Evolutionary conservation across 441 rosid species (phyloP).

Genomic region (Gossypium armourianum): DNA sequence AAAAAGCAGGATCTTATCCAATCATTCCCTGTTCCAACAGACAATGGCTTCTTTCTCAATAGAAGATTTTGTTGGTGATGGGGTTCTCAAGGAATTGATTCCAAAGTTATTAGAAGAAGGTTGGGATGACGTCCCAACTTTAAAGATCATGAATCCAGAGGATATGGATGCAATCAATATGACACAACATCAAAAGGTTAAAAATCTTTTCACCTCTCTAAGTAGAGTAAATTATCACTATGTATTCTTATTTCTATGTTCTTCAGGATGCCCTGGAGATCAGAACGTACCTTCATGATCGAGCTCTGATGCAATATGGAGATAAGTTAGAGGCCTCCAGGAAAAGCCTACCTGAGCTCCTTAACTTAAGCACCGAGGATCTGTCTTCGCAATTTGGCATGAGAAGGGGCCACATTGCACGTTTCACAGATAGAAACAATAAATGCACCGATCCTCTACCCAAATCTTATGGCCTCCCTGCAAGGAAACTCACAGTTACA

Average conservation of each 20-base stretch:
- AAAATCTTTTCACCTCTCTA: neutral
- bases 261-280: conserved; percentile 49
- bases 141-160: conserved; percentile 52
- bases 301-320: conserved; percentile 44
- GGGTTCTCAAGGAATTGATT: conserved; percentile 36
- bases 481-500: conserved; percentile 18
- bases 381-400: conserved; percentile 39
- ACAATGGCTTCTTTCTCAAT: conserved; percentile 52
- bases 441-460: conserved; percentile 34
- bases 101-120: conserved; percentile 53
- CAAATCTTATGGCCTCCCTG: conserved; percentile 16
- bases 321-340: conserved; percentile 48
- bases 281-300: conserved; percentile 57
- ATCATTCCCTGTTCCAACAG: conserved; percentile 11
- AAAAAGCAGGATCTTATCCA: neutral
- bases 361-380: conserved; percentile 28
- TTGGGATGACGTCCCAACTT: conserved; percentile 65
- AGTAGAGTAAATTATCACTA: neutral
- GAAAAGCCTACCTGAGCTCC: conserved; percentile 43
- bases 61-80: conserved; percentile 55
- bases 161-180: conserved; percentile 46
- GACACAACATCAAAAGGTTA: conserved; percentile 53
- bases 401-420: conserved; percentile 54
- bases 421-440: conserved; percentile 36
- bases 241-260: neutral